Evolutionary conservation across 805 yeast genomes (phyloP), one percentile per base, ranked within the genome.

Genomic region (Saccharomycopsis selenospora): DNA sequence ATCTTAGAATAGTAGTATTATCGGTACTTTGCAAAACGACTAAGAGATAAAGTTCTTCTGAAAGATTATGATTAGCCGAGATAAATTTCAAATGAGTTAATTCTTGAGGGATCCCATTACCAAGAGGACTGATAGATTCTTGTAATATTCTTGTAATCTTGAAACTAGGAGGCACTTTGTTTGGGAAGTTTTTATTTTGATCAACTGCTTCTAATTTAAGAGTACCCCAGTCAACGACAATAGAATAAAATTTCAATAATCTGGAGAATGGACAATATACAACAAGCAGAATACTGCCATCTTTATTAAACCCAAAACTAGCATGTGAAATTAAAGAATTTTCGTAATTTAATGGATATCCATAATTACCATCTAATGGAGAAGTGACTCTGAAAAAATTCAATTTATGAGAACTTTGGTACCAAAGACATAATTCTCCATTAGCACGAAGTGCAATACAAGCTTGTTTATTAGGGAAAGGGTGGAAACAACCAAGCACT

Each of bases 381-480:
- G 59, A 42, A 3, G 66, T 50, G 2, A 66, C 53, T 52, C 71
- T 72, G 51, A 68, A 68, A 57, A 78, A 82, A 50, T 80, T 85
- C 18, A 79, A 70, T 42, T 77, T 74, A 55, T 75, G 80, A 51
- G 75, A 80, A 17, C 80, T 78, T 59, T 82, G 91, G 58, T 75
- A 82, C 68, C 80, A 79, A 25, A 82, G 61, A 22, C 72, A 66
- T 36, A 81, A 63, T 48, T 70, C 68, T 1, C 93, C 95, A 55
- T 79, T 76, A 48, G 73, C 69, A 40, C 91, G 70, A 36, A 85
- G 66, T 1, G 79, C 79, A 22, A 85, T 64, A 56, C 88, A 79
- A 2, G 90, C 93, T 50, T 83, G 83, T 54, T 82, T 82, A 3
- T 82, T 71, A 13, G 73, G 62, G 22, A 79, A 64, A 3, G 95